These are phyloP conservation scores for Tylopilus sp. DNA, from an alignment of 768 basidiomycete species.

Conservation along the genomic window DNA sequence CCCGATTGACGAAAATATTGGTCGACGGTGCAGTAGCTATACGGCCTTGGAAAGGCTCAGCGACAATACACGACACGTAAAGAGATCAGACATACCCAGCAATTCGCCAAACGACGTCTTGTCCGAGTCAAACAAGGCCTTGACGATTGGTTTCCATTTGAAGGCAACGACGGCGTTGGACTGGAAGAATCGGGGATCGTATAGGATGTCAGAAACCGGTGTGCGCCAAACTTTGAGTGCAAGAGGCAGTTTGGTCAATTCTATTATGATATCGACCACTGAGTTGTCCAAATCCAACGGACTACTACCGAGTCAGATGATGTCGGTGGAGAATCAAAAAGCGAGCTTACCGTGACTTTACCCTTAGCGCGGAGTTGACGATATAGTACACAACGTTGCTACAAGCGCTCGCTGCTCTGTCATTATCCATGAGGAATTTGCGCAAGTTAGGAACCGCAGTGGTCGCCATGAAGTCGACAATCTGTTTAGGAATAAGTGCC, in stretches of 20 bases:
- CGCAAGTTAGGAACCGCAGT: slow-evolving; percentile 72
- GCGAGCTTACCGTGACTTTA: slow-evolving; percentile 58
- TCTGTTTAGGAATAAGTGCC: slow-evolving; percentile 39
- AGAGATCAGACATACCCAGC: slow-evolving; percentile 51
- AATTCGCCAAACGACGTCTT: slow-evolving; percentile 84
- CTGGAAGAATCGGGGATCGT: slow-evolving; percentile 86
- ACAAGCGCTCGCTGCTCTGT: slow-evolving; percentile 76
- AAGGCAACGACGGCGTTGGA: slow-evolving; percentile 51
- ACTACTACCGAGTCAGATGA: slow-evolving; percentile 33
- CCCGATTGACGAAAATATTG: slow-evolving; percentile 94
- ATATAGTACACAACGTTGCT: slow-evolving; percentile 84
- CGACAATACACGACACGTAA: slow-evolving; percentile 26
- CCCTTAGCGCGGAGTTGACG: slow-evolving; percentile 75
- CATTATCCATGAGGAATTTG: slow-evolving; percentile 77
- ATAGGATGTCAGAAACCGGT: slow-evolving; percentile 75
- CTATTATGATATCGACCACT: slow-evolving; percentile 65
- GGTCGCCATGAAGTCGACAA: slow-evolving; percentile 67
- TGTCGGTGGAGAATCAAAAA: neutral
- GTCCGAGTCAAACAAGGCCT: slow-evolving; percentile 79
- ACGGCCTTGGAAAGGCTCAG: slow-evolving; percentile 46
- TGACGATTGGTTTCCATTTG: slow-evolving; percentile 77
- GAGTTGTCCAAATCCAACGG: slow-evolving; percentile 75
- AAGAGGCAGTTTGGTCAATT: slow-evolving; percentile 74
- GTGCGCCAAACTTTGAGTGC: slow-evolving; percentile 83
- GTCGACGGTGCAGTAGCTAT: slow-evolving; percentile 84